phyloP scores from a whole-genome alignment of 768 basidiomycete species.

The Dacryopinax spathularia region DNA sequence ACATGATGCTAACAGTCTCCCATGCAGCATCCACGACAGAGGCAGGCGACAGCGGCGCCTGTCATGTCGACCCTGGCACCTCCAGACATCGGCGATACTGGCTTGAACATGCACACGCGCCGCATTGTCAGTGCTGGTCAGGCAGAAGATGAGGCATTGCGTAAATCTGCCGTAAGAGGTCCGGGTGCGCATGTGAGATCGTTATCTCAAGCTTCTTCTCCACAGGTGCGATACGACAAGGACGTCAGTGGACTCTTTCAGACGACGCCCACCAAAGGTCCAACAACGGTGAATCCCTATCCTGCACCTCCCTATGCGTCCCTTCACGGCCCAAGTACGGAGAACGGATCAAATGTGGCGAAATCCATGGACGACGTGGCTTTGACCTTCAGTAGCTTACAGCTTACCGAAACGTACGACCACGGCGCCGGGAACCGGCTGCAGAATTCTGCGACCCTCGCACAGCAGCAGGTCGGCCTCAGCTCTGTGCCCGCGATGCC shows the following conservation, averaged over 20 bases:
- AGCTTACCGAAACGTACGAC: not conserved
- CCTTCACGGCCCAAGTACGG: not conserved
- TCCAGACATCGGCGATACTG: not conserved
- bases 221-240: not conserved
- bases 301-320: not conserved
- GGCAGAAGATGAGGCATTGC: not conserved
- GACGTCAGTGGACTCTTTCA: not conserved
- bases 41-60: slow-evolving; percentile 30
- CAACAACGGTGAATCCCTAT: not conserved
- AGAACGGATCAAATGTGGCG: not conserved
- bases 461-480: not conserved
- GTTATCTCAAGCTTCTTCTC: too few relatives aligned
- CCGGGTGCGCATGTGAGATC: too few relatives aligned
- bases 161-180: not conserved
- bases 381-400: not conserved
- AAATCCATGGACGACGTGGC: not conserved
- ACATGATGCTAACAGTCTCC: slow-evolving; percentile 32
- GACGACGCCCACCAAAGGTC: not conserved
- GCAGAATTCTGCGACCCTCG: not conserved
- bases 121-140: not conserved
- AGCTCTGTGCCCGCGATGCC: not conserved
- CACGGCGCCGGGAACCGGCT: not conserved
- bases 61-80: not conserved
- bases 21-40: slow-evolving; percentile 34
- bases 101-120: not conserved